Conservation (phyloP, 176 grass and related monocot species). For the Bolboschoenus planiculmis region DNA sequence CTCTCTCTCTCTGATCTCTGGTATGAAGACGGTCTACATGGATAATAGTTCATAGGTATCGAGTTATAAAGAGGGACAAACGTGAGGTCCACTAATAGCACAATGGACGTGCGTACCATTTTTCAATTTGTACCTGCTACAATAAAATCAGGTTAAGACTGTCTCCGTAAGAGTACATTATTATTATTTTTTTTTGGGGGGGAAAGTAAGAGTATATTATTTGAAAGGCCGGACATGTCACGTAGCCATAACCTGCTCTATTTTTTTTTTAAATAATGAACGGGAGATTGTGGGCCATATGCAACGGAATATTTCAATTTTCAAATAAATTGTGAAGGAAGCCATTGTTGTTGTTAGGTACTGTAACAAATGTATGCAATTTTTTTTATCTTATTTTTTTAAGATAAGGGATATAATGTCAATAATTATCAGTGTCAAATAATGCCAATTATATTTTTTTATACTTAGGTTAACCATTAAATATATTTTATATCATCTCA, state of each 20-base stretch:
- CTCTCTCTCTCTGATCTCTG: neutral
- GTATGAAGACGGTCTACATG: neutral
- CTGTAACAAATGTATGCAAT: neutral
- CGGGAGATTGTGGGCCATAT: neutral
- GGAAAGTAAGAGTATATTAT: neutral
- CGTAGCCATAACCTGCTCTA: neutral
- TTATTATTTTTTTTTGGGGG: too few relatives aligned
- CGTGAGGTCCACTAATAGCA: constrained; percentile 17
- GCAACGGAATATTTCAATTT: neutral
- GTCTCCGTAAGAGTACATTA: too few relatives aligned
- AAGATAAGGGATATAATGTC: too few relatives aligned
- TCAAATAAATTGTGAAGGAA: neutral
- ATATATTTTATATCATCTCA: too few relatives aligned
- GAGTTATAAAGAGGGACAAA: neutral
- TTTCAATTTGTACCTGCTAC: neutral
- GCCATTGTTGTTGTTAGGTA: neutral
- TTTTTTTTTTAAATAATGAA: neutral
- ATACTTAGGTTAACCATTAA: too few relatives aligned
- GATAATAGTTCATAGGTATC: neutral
- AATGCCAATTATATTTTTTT: too few relatives aligned
- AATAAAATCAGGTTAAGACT: neutral
- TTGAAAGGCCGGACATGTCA: constrained; percentile 5
- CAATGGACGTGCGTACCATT: constrained; percentile 20
- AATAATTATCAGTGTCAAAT: too few relatives aligned
- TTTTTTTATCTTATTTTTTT: neutral